Evolutionary conservation across 768 basidiomycete genomes (phyloP).

Genomic region (Amanita rubescens): DNA sequence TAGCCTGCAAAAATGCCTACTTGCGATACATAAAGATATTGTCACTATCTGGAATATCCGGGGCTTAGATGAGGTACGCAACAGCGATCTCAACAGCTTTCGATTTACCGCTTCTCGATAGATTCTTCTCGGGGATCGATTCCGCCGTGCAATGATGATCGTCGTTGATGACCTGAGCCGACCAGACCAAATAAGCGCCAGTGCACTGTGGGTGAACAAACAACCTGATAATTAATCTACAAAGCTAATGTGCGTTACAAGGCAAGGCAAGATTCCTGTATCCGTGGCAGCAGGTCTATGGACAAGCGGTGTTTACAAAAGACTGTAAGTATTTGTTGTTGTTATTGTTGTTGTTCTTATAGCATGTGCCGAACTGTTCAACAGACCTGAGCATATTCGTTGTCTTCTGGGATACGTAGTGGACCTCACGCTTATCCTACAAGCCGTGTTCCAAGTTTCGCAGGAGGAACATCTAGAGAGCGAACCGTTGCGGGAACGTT

Average conservation of each 20-base stretch:
- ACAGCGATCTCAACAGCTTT: not conserved
- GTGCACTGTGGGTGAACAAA: not conserved
- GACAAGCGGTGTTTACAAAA: not conserved
- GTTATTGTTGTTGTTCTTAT: too few species aligned
- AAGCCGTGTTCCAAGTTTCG: not conserved
- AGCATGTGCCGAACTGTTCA: too few species aligned
- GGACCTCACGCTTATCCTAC: not conserved
- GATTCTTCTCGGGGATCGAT: not conserved
- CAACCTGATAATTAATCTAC: not conserved
- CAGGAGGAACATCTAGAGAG: not conserved
- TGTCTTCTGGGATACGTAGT: conserved; percentile 1
- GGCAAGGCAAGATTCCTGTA: not conserved
- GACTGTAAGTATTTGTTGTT: not conserved
- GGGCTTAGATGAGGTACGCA: not conserved
- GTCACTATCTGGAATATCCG: not conserved
- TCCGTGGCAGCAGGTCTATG: too few species aligned
- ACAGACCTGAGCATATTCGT: not conserved
- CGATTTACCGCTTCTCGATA: not conserved
- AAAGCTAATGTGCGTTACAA: not conserved
- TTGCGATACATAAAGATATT: not conserved
- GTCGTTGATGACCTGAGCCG: not conserved
- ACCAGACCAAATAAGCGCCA: not conserved
- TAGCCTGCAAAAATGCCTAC: not conserved
- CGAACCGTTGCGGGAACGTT: not conserved
- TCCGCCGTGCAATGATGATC: not conserved